Evolutionary conservation across 1,139 yeast species (phyloP).

Genomic region (Candida anutae): DNA sequence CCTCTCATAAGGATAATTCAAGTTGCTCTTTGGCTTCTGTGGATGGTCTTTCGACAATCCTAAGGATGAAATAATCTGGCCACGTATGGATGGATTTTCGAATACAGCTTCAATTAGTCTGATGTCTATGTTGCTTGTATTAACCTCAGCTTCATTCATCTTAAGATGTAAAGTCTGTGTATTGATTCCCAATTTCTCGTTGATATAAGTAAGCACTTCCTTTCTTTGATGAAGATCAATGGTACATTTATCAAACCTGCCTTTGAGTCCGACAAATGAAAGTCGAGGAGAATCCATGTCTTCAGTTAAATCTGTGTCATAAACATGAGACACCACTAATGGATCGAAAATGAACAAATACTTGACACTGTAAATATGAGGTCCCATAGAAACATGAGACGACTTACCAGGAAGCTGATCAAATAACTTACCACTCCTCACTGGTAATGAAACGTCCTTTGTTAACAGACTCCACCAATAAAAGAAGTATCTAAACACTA

Average conservation of each 20-base stretch:
- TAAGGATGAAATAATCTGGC: constrained; percentile 38
- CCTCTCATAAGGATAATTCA: not conserved
- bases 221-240: constrained; percentile 85
- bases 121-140: constrained; percentile 62
- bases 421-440: constrained; percentile 66
- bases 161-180: constrained; percentile 49
- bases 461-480: constrained; percentile 81
- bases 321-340: constrained; percentile 63
- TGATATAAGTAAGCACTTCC: constrained; percentile 54
- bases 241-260: constrained; percentile 53
- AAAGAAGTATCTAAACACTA: constrained; percentile 58
- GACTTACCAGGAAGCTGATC: constrained; percentile 16
- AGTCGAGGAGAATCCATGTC: constrained; percentile 36
- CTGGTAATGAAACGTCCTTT: constrained; percentile 65
- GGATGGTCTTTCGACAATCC: constrained; percentile 10
- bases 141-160: constrained; percentile 72
- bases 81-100: constrained; percentile 45
- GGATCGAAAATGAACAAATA: constrained; percentile 73
- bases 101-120: constrained; percentile 65
- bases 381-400: constrained; percentile 56
- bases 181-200: constrained; percentile 49
- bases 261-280: constrained; percentile 74
- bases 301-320: constrained; percentile 40
- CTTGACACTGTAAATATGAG: constrained; percentile 71
- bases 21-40: constrained; percentile 1